Base-by-base conservation (phyloP, 2,329 filamentous ascomycete species). In the Paraphoma sp. region DNA sequence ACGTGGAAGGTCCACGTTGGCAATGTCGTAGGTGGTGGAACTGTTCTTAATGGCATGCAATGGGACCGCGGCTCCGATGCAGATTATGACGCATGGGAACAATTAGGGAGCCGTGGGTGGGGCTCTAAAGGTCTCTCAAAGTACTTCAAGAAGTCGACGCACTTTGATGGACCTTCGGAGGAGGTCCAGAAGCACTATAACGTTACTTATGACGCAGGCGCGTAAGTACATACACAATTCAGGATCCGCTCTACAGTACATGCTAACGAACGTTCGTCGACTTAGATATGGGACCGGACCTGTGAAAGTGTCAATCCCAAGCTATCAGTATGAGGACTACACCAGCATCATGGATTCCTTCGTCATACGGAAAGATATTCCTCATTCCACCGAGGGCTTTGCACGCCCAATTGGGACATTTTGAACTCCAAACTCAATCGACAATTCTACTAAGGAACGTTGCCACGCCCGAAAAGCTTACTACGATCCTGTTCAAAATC, bases 81-180 rank as follows among this genome's bases (percentile, higher is more conserved):
- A 8, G 73, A 75, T 46, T 76, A 76, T 56, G 81, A 87, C 68
- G 79, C 79, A 4, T 88, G 85, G 85, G 80, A 80, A 46, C 70
- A 78, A 36, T 67, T 88, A 8, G 85, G 85, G 1, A 87, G 86
- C 61, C 51, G 69, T 1, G 85, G 84, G 0, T 88, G 86, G 86
- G 78, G 79, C 1, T 87, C 82, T 81, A 73, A 83, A 45, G 76
- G 76, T 11, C 58, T 83, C 8, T 51, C 71, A 14, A 71, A 69
- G 9, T 77, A 76, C 60, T 77, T 78, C 59, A 68, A 64, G 51
- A 68, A 66, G 41, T 56, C 43, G 17, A 54, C 49, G 2, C 49
- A 53, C 14, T 62, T 67, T 30, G 50, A 55, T 17, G 47, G 54
- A 8, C 60, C 55, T 3, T 53, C 55, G n/a, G 48, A 57, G 10